These are phyloP conservation scores for Oryza glumipatula DNA, from an alignment of 176 grass and related monocot species.

Conservation along the genomic window DNA sequence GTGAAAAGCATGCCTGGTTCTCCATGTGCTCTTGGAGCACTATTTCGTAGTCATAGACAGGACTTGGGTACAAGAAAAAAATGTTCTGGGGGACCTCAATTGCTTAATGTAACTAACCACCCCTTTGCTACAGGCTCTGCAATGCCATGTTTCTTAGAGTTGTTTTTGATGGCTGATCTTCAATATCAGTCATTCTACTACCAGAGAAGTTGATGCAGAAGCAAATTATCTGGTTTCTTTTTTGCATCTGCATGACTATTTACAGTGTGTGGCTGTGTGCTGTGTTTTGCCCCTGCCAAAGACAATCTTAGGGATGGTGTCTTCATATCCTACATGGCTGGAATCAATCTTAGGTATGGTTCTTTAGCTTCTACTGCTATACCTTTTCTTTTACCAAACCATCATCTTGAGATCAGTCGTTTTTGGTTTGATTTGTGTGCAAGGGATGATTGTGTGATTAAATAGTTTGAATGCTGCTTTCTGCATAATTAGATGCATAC, in stretches of 20 bases:
- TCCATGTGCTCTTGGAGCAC: neutral
- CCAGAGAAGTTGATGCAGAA: conserved; percentile 4
- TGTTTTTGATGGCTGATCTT: neutral
- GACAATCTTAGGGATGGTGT: neutral
- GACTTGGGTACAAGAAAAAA: conserved; percentile 3
- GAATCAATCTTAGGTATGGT: conserved; percentile 16
- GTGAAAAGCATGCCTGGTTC: neutral
- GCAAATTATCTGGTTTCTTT: neutral
- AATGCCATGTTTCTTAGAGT: neutral
- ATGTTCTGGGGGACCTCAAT: neutral
- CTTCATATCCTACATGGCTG: conserved; percentile 13
- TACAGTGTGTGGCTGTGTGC: neutral
- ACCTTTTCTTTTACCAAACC: neutral
- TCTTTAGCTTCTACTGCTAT: neutral
- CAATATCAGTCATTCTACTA: conserved; percentile 1
- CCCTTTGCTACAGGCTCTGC: neutral
- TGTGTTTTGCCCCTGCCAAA: neutral
- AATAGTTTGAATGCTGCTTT: neutral
- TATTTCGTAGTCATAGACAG: neutral
- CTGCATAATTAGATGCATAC: conserved; percentile 2
- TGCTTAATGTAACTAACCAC: conserved; percentile 1
- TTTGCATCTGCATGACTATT: neutral
- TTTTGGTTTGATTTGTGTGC: neutral
- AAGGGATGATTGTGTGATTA: neutral
- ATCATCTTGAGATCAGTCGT: neutral